These are phyloP conservation scores for Hypomyces rosellus DNA, from an alignment of 2,329 filamentous ascomycete species.

Conservation along the genomic window DNA sequence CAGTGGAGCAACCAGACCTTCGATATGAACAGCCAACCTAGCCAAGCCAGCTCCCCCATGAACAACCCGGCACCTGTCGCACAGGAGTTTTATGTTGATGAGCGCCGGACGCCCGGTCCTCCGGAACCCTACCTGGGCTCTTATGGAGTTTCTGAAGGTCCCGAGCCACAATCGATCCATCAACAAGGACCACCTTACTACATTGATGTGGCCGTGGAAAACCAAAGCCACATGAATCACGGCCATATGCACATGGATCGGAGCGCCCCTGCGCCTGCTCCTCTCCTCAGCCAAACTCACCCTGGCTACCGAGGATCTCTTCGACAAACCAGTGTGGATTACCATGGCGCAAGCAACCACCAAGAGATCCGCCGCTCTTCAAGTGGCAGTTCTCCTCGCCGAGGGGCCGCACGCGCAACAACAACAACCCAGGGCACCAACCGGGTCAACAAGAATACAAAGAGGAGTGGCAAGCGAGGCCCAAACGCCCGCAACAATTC, in stretches of 20 bases:
- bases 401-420: slow-evolving; percentile 17
- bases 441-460: slow-evolving; percentile 2
- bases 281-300: slow-evolving; percentile 21
- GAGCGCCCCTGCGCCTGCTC: slow-evolving; percentile 6
- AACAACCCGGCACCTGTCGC: slow-evolving; percentile 30
- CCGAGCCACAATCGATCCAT: slow-evolving; percentile 19
- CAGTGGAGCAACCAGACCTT: slow-evolving; percentile 33
- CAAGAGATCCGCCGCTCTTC: slow-evolving; percentile 14
- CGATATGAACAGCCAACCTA: slow-evolving; percentile 35
- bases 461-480: slow-evolving; percentile 7
- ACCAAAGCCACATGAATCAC: slow-evolving; percentile 20
- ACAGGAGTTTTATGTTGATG: slow-evolving; percentile 34
- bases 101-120: slow-evolving; percentile 31
- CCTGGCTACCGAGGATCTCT: slow-evolving; percentile 15
- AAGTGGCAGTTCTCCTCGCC: slow-evolving; percentile 22
- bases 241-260: slow-evolving; percentile 21
- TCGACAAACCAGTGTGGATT: slow-evolving; percentile 21
- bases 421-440: slow-evolving; percentile 24
- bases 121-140: slow-evolving; percentile 30
- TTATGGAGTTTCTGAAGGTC: slow-evolving; percentile 29
- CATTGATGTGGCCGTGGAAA: slow-evolving; percentile 20
- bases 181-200: slow-evolving; percentile 23
- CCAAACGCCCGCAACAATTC: slow-evolving; percentile 3
- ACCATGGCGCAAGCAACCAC: slow-evolving; percentile 8
- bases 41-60: slow-evolving; percentile 42